Evolutionary conservation across 345 rosid genomes (phyloP), one percentile per base, ranked within the genome.

Genomic region (Cardamine resedifolia): DNA sequence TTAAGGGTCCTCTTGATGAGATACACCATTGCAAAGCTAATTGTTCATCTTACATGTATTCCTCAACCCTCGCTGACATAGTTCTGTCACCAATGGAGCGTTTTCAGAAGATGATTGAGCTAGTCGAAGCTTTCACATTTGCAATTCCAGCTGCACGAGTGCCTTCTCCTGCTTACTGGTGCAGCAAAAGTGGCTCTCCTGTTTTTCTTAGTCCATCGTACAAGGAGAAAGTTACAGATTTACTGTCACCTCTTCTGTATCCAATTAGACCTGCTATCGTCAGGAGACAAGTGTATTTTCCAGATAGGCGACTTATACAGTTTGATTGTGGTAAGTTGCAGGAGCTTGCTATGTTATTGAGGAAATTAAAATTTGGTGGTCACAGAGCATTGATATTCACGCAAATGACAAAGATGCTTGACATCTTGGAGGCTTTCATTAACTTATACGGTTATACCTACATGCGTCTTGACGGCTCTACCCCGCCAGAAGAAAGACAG

Each of bases 341-440:
- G 82, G 89, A 96, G 86, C 99, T 96, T 77, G 92, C 96, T 20
- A 73, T 84, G 78, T 75, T 96, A 71, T 87, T 96, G 27, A 88
- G 99, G 82, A 88, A 81, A 73, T 78, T 96, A 83, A 96, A 96
- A 80, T 87, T 88, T 65, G 97, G 80, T 74, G 99, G 99, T 77
- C 99, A 96, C 50, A 85, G 98, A 70, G 99, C 97, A 21, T 80
- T 96, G 75, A 92, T 96, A 79, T 96, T 96, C 83, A 96, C 99
- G 48, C 99, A 96, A 81, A 96, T 96, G 99, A 96, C 99, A 64
- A 96, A 90, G 83, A 96, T 96, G 99, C 99, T 96, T 64, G 99
- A 96, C 81, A 63, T 90, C 47, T 84, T 96, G 87, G 98, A 96
- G 85, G 99, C 92, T 55, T 96, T 96, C 81, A 92, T 96, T 66